Percentiles rank a stretch among this genome's conserved stretches.
phyloP scores from a whole-genome alignment of 2,329 filamentous ascomycete genomes.

The Sporothrix humicola region DNA sequence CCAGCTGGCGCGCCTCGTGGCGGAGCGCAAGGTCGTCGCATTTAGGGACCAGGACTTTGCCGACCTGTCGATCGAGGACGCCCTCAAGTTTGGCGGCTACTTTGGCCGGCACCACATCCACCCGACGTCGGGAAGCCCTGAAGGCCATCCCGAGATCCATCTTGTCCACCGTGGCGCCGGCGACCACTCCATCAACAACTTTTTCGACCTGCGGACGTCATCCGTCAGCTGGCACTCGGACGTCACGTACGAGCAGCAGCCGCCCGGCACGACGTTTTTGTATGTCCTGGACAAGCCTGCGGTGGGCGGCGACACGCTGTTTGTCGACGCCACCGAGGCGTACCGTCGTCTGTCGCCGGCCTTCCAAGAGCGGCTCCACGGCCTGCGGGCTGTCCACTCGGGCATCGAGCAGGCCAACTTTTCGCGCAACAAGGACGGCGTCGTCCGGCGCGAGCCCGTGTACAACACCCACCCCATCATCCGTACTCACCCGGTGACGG shows the following conservation, averaged over 20 bases:
- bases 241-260: conserved; percentile 34
- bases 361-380: conserved; percentile 80
- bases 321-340: conserved; percentile 77
- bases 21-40: conserved; percentile 72
- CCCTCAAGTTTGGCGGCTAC: conserved; percentile 69
- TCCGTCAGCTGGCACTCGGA: conserved; percentile 62
- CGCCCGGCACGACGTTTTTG: conserved; percentile 77
- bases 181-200: conserved; percentile 64
- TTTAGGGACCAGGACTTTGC: conserved; percentile 73
- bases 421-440: conserved; percentile 70
- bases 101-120: conserved; percentile 70
- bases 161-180: conserved; percentile 73
- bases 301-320: conserved; percentile 84
- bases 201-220: conserved; percentile 72
- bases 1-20: conserved; percentile 72
- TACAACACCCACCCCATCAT: conserved; percentile 77
- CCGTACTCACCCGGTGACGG: conserved; percentile 81
- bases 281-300: conserved; percentile 84
- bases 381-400: conserved; percentile 80
- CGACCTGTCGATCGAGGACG: conserved; percentile 66
- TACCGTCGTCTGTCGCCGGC: conserved; percentile 76
- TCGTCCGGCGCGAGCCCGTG: conserved; percentile 76
- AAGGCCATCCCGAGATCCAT: conserved; percentile 70
- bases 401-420: conserved; percentile 77
- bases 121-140: conserved; percentile 71